Base-by-base conservation (phyloP, 805 yeast species). In the Kodamaea fukazawae region DNA sequence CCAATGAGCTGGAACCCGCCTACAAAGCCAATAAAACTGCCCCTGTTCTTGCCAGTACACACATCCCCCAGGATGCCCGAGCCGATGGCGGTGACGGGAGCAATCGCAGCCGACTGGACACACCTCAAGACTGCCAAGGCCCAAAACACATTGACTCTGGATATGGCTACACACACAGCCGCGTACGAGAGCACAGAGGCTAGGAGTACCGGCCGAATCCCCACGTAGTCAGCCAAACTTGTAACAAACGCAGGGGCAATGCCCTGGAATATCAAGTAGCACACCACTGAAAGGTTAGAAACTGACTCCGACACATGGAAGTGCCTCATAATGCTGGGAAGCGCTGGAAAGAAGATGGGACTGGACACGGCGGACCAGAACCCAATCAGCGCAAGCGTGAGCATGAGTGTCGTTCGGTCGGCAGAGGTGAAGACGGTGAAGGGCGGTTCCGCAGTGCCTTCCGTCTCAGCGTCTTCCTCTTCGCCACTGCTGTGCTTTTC, bases 341-440 rank as follows among this genome's bases (percentile, higher is more conserved):
- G 60, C 0, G 89, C 89, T 0, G 95, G 95, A 60, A 86, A 83
- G 56, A 84, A 88, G 10, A 87, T 85, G 0, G 95, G 86, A 48
- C 83, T 76, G 0, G 90, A 79, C 2, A 84, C 65, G 0, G 93
- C 68, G 2, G 95, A 85, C 67, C 83, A 81, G 30, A 79, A 61
- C 0, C 87, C 86, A 2, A 76, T 61, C 7, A 65, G 1, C 71
- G 76, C 43, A 68, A 70, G 23, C 61, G 61, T 4, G 48, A 45
- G 2, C 68, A 72, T 47, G 25, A 81, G 48, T 4, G 69, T 20
- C 8, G 53, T 34, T 44, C 70, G 68, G 32, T 78, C 83, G 2
- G 40, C 41, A 3, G 49, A 42, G 0, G 65, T 58, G 29, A 78
- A 66, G 4, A 79, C 70, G 0, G 84, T 65, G 49, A 70, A 68